Base-by-base conservation (phyloP, 2,329 filamentous ascomycete species). In the Trichoderma cornu-damae region DNA sequence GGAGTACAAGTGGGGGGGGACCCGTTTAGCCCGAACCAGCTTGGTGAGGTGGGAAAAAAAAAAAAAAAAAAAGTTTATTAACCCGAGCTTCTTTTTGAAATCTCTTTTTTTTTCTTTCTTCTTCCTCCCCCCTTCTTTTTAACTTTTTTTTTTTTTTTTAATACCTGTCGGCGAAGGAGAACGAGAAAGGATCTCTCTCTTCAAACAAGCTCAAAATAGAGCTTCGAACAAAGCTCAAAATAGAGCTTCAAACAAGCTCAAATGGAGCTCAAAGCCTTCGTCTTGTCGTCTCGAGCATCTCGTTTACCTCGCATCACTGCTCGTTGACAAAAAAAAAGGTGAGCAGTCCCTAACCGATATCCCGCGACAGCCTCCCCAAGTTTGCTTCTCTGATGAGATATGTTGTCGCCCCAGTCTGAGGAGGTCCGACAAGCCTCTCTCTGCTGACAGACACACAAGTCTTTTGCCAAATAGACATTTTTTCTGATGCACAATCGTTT, bases 381-480 rank as follows among this genome's bases (percentile, higher is more conserved):
- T n/a, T 52, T 40, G 50, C 44, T 38, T 59, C 42, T 26, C 70
- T 76, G 74, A 77, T 73, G 75, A 77, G 65, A 70, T 70, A 69
- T 67, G 74, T 75, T 77, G 75, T 77, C 75, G 75, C 75, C 75
- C 75, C 75, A 77, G 75, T 69, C 75, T 76, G 70, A 77, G 68
- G 70, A 75, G 74, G 74, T 73, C 48, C 71, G 72, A 75, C 72
- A 74, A 75, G 71, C 73, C 71, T 76, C 70, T 63, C 65, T n/a
- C 16, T 77, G 75, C 71, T 76, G 75, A 77, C 68, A 72, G 75
- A 78, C 79, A 74, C 65, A n/a, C n/a, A n/a, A 64, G 78, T 81
- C 78, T 76, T 77, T 73, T 73, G 76, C 79, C 79, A 82, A 81
- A 79, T 73, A 77, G 78, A 81, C 77, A 66, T 69, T 64, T 69